Conservation (phyloP, 75 land plant genomes). For the Pinus albicaulis region DNA sequence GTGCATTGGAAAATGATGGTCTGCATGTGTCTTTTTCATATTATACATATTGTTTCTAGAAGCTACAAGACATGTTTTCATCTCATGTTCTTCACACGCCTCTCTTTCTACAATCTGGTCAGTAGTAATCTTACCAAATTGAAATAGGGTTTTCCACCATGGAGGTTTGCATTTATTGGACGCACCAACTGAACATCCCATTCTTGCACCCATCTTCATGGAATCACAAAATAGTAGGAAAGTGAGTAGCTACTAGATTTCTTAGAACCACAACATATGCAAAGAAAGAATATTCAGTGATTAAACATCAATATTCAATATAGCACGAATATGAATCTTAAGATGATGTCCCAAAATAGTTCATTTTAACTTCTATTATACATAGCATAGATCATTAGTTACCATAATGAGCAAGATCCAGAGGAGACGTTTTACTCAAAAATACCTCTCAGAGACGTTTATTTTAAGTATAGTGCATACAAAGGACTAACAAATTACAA, state of each 20-base stretch:
- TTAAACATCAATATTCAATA: not conserved
- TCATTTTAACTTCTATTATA: not conserved
- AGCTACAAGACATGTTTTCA: constrained; percentile 51
- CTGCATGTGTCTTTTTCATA: constrained; percentile 62
- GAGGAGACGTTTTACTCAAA: not conserved
- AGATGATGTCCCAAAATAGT: not conserved
- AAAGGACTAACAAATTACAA: not conserved
- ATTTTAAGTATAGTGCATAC: not conserved
- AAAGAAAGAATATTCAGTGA: not conserved
- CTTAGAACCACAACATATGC: not conserved
- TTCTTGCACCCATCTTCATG: constrained; percentile 54
- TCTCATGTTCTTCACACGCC: constrained; percentile 77
- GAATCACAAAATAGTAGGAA: not conserved
- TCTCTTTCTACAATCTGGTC: constrained; percentile 38
- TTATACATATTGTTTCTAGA: constrained; percentile 43
- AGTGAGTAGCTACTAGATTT: not conserved
- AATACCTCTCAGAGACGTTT: not conserved
- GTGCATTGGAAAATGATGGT: constrained; percentile 31
- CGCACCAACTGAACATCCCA: constrained; percentile 75
- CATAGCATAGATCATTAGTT: not conserved
- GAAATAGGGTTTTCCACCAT: constrained; percentile 56
- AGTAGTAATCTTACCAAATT: constrained; percentile 12
- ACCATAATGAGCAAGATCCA: not conserved
- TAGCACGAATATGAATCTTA: not conserved
- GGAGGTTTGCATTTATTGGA: constrained; percentile 72